Evolutionary conservation across 2,329 filamentous ascomycete species (phyloP).

Genomic region (Ceratocystis papillata): DNA sequence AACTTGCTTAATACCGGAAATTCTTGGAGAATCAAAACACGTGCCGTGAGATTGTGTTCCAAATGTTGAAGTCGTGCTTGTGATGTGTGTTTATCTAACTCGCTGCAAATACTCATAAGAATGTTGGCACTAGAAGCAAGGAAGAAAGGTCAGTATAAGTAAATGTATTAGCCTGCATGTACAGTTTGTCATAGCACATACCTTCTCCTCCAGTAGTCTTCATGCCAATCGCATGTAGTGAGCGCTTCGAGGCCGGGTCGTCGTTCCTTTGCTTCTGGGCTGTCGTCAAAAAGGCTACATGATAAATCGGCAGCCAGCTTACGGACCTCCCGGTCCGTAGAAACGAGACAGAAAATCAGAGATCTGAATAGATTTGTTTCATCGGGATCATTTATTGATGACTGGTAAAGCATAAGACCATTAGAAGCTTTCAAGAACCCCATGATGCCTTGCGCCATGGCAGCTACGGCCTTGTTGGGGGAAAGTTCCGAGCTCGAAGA

Average conservation of each 20-base stretch:
- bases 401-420: slow-evolving; percentile 27
- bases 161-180: no score
- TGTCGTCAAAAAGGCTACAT: slow-evolving; percentile 38
- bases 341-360: slow-evolving; percentile 45
- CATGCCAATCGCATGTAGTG: slow-evolving; percentile 33
- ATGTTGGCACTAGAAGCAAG: slow-evolving; percentile 17
- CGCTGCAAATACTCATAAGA: slow-evolving; percentile 20
- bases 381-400: slow-evolving; percentile 14
- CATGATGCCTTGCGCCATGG: slow-evolving; percentile 44
- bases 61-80: slow-evolving; percentile 17
- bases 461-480: slow-evolving; percentile 31
- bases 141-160: no score
- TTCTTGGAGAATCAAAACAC: slow-evolving; percentile 40
- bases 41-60: slow-evolving; percentile 46
- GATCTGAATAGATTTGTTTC: slow-evolving; percentile 28
- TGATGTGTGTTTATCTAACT: slow-evolving; percentile 22
- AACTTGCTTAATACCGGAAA: slow-evolving; percentile 34
- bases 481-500: slow-evolving; percentile 14
- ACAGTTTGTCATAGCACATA: slow-evolving; percentile 26
- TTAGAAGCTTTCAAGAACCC: slow-evolving; percentile 45
- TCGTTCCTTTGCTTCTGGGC: slow-evolving; percentile 31
- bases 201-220: slow-evolving; percentile 45
- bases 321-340: slow-evolving; percentile 41
- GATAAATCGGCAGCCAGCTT: slow-evolving; percentile 40
- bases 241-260: slow-evolving; percentile 33